phyloP scores from a whole-genome alignment of 345 rosid genomes.

The Draba incana region DNA sequence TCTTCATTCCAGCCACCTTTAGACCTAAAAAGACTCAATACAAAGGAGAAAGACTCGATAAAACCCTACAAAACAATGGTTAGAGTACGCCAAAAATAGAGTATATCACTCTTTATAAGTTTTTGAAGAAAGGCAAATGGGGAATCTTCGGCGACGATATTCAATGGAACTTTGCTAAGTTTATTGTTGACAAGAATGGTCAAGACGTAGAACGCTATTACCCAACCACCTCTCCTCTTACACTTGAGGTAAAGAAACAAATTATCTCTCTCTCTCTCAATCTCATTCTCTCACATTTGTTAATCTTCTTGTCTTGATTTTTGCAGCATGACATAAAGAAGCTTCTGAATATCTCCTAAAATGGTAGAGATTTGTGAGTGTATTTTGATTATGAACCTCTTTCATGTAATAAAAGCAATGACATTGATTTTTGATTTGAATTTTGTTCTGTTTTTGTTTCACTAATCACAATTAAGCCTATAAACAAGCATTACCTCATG shows the following conservation, averaged over 20 bases:
- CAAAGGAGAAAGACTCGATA: too few species aligned
- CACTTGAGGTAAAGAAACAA: constrained; percentile 64
- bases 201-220: constrained; percentile 75
- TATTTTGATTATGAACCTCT: constrained; percentile 18
- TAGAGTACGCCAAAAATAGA: too few species aligned
- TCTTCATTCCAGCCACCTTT: too few species aligned
- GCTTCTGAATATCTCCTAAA: constrained; percentile 47
- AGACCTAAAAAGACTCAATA: too few species aligned
- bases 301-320: background rate
- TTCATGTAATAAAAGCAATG: constrained; percentile 21
- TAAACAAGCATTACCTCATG: background rate
- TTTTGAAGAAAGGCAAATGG: constrained; percentile 84
- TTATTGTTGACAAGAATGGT: constrained; percentile 80
- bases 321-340: constrained; percentile 65
- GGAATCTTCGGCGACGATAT: constrained; percentile 80
- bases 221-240: constrained; percentile 83
- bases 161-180: constrained; percentile 95
- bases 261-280: background rate
- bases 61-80: too few species aligned
- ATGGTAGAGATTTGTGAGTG: background rate
- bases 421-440: background rate
- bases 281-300: background rate
- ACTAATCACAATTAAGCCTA: background rate
- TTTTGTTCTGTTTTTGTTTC: background rate
- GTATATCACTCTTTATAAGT: too few species aligned